Base-by-base conservation (phyloP, 2,329 filamentous ascomycete species). In the Lachnellula suecica region DNA sequence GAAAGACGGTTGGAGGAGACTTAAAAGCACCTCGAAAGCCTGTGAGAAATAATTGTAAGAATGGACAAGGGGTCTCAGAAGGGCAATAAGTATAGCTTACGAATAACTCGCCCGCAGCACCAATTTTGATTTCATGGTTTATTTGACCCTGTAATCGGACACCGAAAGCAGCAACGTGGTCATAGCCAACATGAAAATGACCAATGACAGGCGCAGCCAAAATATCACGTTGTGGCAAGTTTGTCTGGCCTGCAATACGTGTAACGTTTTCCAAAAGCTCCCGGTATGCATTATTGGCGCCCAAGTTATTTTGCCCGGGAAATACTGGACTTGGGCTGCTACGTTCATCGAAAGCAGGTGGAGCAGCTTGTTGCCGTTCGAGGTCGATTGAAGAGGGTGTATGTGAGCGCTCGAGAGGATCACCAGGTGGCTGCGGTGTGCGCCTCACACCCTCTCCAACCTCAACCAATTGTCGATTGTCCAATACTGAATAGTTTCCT, bases 21-120 rank as follows among this genome's bases (percentile, higher is more conserved):
- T 50, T 7, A 59, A 63, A 3, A 79, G 64, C 1, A 73, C 49
- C 48, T 77, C 71, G 51, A 74, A 76, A 1, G 74, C 72, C 74
- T 77, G 49, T 25, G 23, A 25, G 42, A 24, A 44, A 17, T 31
- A 44, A 38, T 20, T n/a, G 47, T 40, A 29, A 27, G 27, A 34
- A 7, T 8, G 8, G 8, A 9, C 13, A 2, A 17, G n/a, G 19
- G 42, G 13, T 10, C 45, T 41, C n/a, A n/a, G 43, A 23, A 17
- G 43, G 23, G 34, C 31, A 13, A 22, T 23, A 17, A 44, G 15
- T n/a, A n/a, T 9, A 15, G 58, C 63, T 54, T 48, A 64, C 62
- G 45, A 59, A 64, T 11, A 66, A 52, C 44, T 67, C 64, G 17
- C 63, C 64, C 19, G 64, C 64, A 15, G 64, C 64, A 1, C 63